Evolutionary conservation across 805 yeast species (phyloP), one percentile per base, ranked within the genome.

Genomic region (Torulaspora delbrueckii): DNA sequence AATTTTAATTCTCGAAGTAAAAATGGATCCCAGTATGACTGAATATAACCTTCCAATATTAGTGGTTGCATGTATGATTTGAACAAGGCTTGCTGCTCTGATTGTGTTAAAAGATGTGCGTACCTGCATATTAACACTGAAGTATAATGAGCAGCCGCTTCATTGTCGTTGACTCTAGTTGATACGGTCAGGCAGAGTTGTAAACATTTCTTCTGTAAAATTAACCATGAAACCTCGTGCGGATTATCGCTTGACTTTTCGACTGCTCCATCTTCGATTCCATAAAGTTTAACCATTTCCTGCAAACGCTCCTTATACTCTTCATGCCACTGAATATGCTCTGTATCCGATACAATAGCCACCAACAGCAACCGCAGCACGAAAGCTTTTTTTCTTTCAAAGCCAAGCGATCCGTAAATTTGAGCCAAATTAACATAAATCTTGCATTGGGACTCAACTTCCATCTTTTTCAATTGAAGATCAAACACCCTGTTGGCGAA

Each of bases 11-110:
- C 74, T 48, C 90, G 69, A 1, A 86, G 67, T 7, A 91, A 45
- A 45, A 72, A 75, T 0, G 82, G 80, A 62, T 91, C 96, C 86
- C 95, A 86, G 56, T 86, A 87, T 1, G 70, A 65, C 54, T 54
- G 52, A 9, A 65, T 56, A 12, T 50, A 40, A 1, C 50, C 54
- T 10, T 50, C 58, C 4, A 55, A 42, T 8, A 65, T 43, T 35
- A 61, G 39, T 47, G 68, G 57, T 49, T 59, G 46, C 27, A 63
- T 27, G 23, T 56, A 48, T 1, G 57, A 50, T 27, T 61, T 67
- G 8, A 67, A 63, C 2, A 76, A 49, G 10, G 61, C 62, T 2
- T 65, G 50, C 58, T 86, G 95, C 54, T 86, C 93, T 8, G 73
- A 75, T 7, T 68, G 67, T 0, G 78, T 69, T 37, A 86, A 65